Base-by-base conservation (phyloP, 176 grass and related monocot species). In the Puya raimondii region DNA sequence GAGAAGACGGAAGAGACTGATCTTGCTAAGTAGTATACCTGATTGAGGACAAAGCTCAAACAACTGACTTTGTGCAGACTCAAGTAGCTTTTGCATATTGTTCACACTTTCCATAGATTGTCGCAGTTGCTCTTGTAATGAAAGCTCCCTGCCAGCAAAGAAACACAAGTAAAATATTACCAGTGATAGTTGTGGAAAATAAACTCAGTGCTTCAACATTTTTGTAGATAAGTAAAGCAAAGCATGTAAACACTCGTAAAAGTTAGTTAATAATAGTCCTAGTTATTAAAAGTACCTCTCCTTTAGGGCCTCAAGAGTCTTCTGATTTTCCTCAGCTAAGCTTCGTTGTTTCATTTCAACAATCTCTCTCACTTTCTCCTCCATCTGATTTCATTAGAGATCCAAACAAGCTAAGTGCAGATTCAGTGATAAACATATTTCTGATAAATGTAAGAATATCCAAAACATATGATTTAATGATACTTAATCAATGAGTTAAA, bases 331-430 rank as follows among this genome's bases (percentile, higher is more conserved):
- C 81, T 99, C 94, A 48, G 89, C 94, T 79, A 99, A 79, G 78
- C 94, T 99, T 47, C 89, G 90, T 65, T 99, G 94, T 73, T 99
- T 99, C 80, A 99, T 99, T 91, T 99, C 94, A 78, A 99, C 94
- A 84, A 99, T 88, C 75, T 99, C 94, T 69, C 86, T 99, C 10
- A 99, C 94, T 79, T 96, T 96, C 78, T 96, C 93, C 75, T 96
- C 93, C 93, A 96, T 96, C 93, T 96, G 87, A 70, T 71, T 63
- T 70, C 65, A 74, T 67, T 51, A 64, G 65, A 57, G 70, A 11
- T 21, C 68, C 16, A 71, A 64, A 48, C 48, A 1, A 67, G 72
- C 3, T 4, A 33, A 78, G 80, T 73, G 66, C 11, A 54, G 50
- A 72, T 4, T 22, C 51, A 42, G 33, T 27, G 10, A 12, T 71